Evolutionary conservation across 2,329 filamentous ascomycete species (phyloP), one percentile per base, ranked within the genome.

Genomic region (Ophiocordyceps camponoti-saundersi): DNA sequence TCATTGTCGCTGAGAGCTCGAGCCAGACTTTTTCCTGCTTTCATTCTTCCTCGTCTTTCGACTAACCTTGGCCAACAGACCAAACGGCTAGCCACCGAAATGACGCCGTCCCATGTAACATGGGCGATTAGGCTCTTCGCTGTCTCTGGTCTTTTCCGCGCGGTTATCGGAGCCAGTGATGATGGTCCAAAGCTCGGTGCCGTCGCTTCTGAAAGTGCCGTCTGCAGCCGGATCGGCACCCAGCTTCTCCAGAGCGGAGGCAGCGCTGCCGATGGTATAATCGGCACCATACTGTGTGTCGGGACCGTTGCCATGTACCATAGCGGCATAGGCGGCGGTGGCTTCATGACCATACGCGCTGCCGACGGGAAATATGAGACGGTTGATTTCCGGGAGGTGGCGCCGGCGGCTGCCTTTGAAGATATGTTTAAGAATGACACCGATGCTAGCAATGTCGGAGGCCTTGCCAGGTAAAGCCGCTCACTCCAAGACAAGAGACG

Each of bases 371-470:
- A 66, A 10, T 90, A 86, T 57, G 85, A 93, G 55, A 83, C 79
- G 52, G 78, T 94, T 52, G 87, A 95, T 59, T 94, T 92, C 60
- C 73, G 88, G 16, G 88, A 94, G 61, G 85, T 77, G 0, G 88
- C 88, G 0, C 87, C 88, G 1, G 84, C 80, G 0, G 84, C 85
- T 1, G 80, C 85, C 0, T 83, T 73, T 51, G 69, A 89, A 60
- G 75, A 87, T 53, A 95, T 94, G 88, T 95, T 80, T 63, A 76
- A 75, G 46, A 76, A 82, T 50, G 76, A 88, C 53, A 73, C 70
- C 0, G 64, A 71, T 5, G 72, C 72, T 2, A 85, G 82, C 45
- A 65, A 86, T 3, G 71, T 68, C 39, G 82, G 84, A 1, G 86
- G 86, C 6, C 65, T 90, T 23, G 84, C 85, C 32, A 75, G 70